Evolutionary conservation across 805 yeast species (phyloP), one percentile per base, ranked within the genome.

Genomic region (Nadsonia fulvescens): DNA sequence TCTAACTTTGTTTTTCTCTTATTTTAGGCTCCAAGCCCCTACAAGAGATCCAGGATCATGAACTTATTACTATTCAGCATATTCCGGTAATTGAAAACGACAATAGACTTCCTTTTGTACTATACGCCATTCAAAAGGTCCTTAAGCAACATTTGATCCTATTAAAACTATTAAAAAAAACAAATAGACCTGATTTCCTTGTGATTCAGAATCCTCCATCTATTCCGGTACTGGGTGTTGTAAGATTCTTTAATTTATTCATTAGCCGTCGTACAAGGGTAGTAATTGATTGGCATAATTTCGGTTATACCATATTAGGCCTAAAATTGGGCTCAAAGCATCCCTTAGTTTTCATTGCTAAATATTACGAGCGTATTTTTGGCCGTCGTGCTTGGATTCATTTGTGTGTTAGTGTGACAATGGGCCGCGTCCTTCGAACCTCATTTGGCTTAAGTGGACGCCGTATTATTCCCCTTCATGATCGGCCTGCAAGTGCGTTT

Each of bases 241-340:
- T 68, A 0, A 61, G 74, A 2, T 12, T 71, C 1, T 68, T 64
- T 42, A 62, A 65, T 31, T 47, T 53, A 23, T 18, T 66, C 10
- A 49, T 56, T 32, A 44, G 67, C 22, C 61, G 66, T 8, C 59
- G 68, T 2, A 57, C 83, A 4, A 60, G 63, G 40, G 49, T 86
- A 13, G 61, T 89, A 12, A 66, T 89, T 25, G 99, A 89, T 50
- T 89, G 98, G 98, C 99, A 89, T 49, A 89, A 89, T 48, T 57
- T 89, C 38, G 93, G 91, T 20, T 86, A 66, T 47, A 66, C 92
- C 2, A 78, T 89, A 14, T 50, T 89, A 31, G 71, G 74, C 28
- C 45, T 86, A 42, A 69, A 69, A 37, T 66, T 68, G 37, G 43
- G 58, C 4, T 44, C 49, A 25, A 51, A 49, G 17, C 78, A 78